These are phyloP conservation scores for Mallotus repandus DNA, from an alignment of 441 rosid species.

Conservation along the genomic window DNA sequence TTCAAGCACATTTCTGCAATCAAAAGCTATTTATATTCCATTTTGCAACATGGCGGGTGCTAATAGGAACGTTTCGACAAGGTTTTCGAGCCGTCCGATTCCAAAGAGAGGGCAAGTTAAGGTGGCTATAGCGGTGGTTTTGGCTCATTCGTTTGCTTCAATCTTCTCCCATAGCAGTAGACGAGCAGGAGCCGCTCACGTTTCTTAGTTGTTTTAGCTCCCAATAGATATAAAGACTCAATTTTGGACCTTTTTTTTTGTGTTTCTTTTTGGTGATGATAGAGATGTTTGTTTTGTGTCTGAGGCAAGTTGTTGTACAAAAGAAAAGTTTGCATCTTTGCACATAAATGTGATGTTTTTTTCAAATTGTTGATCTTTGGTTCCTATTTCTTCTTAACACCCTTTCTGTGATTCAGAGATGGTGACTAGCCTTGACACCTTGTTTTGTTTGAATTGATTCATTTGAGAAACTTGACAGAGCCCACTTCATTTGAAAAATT, in stretches of 20 bases:
- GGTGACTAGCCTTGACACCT: background rate
- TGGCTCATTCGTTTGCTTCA: conserved; percentile 55
- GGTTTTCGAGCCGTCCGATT: conserved; percentile 43
- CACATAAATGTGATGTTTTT: conserved; percentile 12
- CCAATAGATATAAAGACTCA: background rate
- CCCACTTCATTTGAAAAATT: background rate
- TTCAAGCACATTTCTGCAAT: too few relatives aligned
- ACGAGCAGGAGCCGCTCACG: conserved; percentile 24
- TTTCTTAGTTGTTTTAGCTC: conserved; percentile 13
- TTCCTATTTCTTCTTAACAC: background rate
- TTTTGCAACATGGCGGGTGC: conserved; percentile 27
- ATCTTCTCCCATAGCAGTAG: conserved; percentile 34
- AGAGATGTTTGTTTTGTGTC: background rate
- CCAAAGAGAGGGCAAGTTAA: conserved; percentile 67
- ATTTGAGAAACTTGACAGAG: background rate
- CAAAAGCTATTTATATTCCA: too few relatives aligned
- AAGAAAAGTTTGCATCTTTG: background rate
- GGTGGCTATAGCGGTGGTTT: conserved; percentile 47
- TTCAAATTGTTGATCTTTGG: background rate
- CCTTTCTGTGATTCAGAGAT: background rate
- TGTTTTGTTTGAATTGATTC: background rate
- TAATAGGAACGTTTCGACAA: conserved; percentile 27
- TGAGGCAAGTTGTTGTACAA: background rate
- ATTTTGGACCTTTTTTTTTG: background rate
- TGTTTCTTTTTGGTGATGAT: background rate